Evolutionary conservation across 2,329 filamentous ascomycete species (phyloP).

Genomic region (Sporothrix pseudoabietina): DNA sequence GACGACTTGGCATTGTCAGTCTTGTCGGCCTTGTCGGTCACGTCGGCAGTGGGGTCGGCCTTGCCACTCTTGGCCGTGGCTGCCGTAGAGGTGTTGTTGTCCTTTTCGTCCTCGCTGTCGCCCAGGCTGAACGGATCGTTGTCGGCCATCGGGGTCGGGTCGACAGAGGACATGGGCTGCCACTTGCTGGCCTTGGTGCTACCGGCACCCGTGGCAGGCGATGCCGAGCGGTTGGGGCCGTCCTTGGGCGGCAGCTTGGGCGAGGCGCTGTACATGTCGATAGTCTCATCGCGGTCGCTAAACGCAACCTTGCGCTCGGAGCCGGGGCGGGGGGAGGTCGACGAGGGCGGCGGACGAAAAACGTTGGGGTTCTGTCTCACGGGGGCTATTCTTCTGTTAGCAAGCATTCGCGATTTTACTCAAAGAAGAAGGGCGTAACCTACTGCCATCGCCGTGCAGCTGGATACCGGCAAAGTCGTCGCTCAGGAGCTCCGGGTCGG

Average conservation of each 20-base stretch:
- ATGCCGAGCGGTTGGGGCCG: constrained; percentile 38
- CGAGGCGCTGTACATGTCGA: constrained; percentile 69
- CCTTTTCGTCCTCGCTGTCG: constrained; percentile 91
- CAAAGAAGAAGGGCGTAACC: constrained; percentile 40
- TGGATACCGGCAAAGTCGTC: constrained; percentile 82
- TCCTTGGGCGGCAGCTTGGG: constrained; percentile 59
- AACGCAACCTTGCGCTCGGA: constrained; percentile 60
- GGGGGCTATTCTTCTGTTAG: constrained; percentile 50
- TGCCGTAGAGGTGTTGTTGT: constrained; percentile 50
- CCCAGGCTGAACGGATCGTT: constrained; percentile 97
- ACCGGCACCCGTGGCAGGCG: background rate
- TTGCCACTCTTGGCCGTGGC: background rate
- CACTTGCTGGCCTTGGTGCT: constrained; percentile 83
- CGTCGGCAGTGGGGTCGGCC: background rate
- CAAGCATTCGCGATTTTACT: too few relatives aligned
- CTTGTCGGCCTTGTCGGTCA: background rate
- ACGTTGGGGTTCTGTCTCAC: constrained; percentile 75
- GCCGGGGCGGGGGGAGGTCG: constrained; percentile 53
- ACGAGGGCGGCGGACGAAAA: constrained; percentile 68
- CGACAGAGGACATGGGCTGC: constrained; percentile 87
- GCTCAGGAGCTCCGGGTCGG: constrained; percentile 84
- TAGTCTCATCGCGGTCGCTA: constrained; percentile 74
- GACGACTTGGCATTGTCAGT: constrained; percentile 16
- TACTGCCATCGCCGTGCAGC: constrained; percentile 64
- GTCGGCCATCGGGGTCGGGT: constrained; percentile 81